Conservation (phyloP, 331 rosid genomes). For the Malus hybrid region DNA sequence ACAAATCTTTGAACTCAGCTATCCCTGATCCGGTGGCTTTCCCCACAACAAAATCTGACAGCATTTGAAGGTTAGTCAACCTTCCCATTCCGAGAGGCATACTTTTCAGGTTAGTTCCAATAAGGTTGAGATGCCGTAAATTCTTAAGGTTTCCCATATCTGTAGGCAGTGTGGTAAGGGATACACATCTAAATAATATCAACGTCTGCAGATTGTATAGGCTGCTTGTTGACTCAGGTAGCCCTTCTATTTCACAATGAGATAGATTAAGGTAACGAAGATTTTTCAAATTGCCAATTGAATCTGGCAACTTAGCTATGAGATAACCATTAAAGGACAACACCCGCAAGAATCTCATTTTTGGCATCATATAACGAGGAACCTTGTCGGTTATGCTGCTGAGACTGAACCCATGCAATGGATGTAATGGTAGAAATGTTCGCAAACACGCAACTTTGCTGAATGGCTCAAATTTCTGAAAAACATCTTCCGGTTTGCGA, state of each 20-base stretch:
- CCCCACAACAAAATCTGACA: constrained; percentile 21
- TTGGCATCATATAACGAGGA: background rate
- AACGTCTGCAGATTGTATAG: constrained; percentile 13
- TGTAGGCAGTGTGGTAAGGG: constrained; percentile 1
- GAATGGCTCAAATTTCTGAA: background rate
- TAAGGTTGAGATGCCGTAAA: constrained; percentile 10
- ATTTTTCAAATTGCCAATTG: constrained; percentile 1
- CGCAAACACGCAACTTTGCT: background rate
- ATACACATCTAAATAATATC: background rate
- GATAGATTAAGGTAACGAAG: constrained; percentile 14
- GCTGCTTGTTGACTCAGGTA: constrained; percentile 9
- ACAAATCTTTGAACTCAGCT: constrained; percentile 19
- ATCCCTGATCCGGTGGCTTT: constrained; percentile 3
- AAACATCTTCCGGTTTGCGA: background rate
- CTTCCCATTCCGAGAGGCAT: constrained; percentile 1
- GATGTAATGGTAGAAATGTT: constrained; percentile 11
- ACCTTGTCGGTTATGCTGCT: background rate
- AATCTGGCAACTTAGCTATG: constrained; percentile 17
- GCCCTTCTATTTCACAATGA: background rate
- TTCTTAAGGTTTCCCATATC: constrained; percentile 10
- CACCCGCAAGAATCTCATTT: constrained; percentile 1
- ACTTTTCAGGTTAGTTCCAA: background rate
- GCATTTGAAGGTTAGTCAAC: background rate
- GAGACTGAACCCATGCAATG: background rate
- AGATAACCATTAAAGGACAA: constrained; percentile 8